A percentile compares a stretch with the other conserved stretches of the same genome.
Conservation (phyloP, 805 yeast genomes). For the Candida adriatica region DNA sequence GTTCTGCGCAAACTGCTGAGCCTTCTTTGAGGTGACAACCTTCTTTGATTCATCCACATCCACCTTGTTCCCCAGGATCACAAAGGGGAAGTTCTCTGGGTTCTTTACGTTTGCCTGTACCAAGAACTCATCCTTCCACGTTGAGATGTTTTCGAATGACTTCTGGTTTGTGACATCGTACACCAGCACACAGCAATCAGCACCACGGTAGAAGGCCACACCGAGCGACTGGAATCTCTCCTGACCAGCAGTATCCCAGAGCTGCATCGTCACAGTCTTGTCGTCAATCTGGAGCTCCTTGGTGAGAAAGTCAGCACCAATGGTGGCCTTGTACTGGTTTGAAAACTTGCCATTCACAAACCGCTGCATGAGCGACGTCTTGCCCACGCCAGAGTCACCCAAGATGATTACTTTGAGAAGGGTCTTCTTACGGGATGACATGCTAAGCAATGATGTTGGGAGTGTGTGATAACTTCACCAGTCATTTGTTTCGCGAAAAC, state of each 20-base stretch:
- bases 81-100: constrained; percentile 94
- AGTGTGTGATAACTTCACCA: no score
- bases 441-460: no score
- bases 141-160: constrained; percentile 79
- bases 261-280: constrained; percentile 47
- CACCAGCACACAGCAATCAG: constrained; percentile 95
- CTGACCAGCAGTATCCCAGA: constrained; percentile 99
- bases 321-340: constrained; percentile 95
- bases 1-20: constrained; percentile 54
- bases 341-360: constrained; percentile 92
- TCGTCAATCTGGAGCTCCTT: constrained; percentile 86
- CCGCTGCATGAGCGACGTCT: constrained; percentile 95
- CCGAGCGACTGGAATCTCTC: constrained; percentile 96
- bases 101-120: constrained; percentile 90
- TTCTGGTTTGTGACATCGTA: constrained; percentile 94
- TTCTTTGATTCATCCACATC: constrained; percentile 91
- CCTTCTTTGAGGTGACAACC: constrained; percentile 53
- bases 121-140: constrained; percentile 94
- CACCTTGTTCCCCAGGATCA: constrained; percentile 88
- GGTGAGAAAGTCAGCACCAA: constrained; percentile 94
- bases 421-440: constrained; percentile 56
- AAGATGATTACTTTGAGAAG: constrained; percentile 81
- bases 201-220: constrained; percentile 95
- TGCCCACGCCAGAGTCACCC: constrained; percentile 98
- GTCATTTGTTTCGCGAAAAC: not conserved